Conservation (phyloP, 345 rosid genomes). For the Pseudoturritis turrita region DNA sequence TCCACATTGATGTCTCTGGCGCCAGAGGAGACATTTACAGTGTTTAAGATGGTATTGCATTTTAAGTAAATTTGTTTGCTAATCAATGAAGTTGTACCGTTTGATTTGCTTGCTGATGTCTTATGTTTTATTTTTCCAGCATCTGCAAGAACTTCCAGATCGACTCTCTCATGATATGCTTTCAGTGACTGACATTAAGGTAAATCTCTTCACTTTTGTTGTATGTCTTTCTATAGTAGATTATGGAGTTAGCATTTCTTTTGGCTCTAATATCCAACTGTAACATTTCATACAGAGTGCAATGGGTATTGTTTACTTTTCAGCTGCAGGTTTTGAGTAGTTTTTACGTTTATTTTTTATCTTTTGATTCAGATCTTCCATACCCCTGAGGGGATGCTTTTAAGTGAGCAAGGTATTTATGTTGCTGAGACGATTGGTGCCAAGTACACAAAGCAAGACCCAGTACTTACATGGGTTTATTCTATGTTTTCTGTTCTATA, state of each 20-base stretch:
- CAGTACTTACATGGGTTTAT: constrained; percentile 27
- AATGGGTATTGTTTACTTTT: background rate
- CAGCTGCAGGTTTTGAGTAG: constrained; percentile 12
- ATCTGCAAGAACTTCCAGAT: constrained; percentile 63
- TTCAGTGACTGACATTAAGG: constrained; percentile 73
- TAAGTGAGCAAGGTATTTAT: constrained; percentile 82
- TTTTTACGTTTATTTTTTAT: background rate
- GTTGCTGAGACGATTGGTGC: constrained; percentile 68
- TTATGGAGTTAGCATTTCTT: background rate
- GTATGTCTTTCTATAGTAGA: background rate
- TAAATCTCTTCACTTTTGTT: constrained; percentile 24
- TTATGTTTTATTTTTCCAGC: constrained; percentile 41
- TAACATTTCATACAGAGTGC: background rate
- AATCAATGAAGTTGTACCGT: background rate
- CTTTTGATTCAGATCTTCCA: constrained; percentile 54
- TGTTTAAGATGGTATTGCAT: constrained; percentile 65
- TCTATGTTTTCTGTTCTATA: background rate
- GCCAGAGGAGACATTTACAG: constrained; percentile 62
- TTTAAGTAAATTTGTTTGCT: background rate
- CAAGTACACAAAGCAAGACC: constrained; percentile 60
- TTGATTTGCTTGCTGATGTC: constrained; percentile 18
- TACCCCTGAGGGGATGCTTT: constrained; percentile 91
- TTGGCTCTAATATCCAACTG: no score
- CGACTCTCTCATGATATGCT: constrained; percentile 73
- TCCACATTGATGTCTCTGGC: constrained; percentile 75